Evolutionary conservation across 169 alveolate species (phyloP).

Genomic region (Theileria sp.): DNA sequence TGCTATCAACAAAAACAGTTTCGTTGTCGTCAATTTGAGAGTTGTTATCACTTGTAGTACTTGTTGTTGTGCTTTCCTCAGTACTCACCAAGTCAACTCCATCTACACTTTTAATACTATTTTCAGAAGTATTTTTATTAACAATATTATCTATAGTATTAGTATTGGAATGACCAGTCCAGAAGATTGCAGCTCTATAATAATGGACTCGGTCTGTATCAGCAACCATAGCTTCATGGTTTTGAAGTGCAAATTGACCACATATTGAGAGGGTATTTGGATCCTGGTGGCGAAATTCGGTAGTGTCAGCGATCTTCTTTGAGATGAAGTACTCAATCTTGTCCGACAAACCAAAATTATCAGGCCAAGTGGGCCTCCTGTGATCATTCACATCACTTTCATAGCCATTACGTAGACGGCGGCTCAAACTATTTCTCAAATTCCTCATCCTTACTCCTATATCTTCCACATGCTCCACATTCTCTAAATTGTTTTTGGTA

Average conservation of each 20-base stretch:
- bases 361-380: slow-evolving; percentile 73
- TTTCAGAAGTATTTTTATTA: neutral
- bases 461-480: neutral
- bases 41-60: neutral
- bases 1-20: neutral
- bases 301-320: slow-evolving; percentile 63
- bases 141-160: neutral
- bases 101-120: neutral
- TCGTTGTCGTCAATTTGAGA: neutral
- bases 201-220: slow-evolving; percentile 78
- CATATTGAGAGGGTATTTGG: slow-evolving; percentile 77
- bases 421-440: neutral
- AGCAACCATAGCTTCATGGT: slow-evolving; percentile 78
- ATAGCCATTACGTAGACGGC: neutral
- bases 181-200: slow-evolving; percentile 79
- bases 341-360: slow-evolving; percentile 53
- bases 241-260: slow-evolving; percentile 72
- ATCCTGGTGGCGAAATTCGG: slow-evolving; percentile 70
- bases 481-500: neutral
- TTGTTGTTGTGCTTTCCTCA: neutral
- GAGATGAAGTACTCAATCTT: slow-evolving; percentile 67
- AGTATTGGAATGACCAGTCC: slow-evolving; percentile 72
- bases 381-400: slow-evolving; percentile 27
- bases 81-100: neutral
- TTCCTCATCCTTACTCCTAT: neutral